Evolutionary conservation across 2,329 filamentous ascomycete genomes (phyloP).

Genomic region (Diaporthe longicolla): DNA sequence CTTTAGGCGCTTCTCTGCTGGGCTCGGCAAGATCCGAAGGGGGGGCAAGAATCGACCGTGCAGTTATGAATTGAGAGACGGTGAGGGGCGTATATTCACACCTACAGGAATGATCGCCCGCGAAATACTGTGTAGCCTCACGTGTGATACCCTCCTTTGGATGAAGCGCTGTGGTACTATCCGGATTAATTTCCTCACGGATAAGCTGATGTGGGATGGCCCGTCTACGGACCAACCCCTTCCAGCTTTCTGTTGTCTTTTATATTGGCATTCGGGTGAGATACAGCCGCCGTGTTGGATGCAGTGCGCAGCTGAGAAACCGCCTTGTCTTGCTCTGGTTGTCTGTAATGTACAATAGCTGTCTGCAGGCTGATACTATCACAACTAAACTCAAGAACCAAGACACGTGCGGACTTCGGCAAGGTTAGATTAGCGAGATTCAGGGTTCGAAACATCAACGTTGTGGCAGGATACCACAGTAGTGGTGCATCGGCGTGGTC

Average conservation of each 20-base stretch:
- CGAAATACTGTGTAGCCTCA: no score
- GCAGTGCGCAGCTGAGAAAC: not conserved
- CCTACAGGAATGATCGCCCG: not conserved
- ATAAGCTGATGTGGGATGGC: not conserved
- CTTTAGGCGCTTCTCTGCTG: not conserved
- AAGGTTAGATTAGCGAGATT: slow-evolving; percentile 15
- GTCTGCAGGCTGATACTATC: not conserved
- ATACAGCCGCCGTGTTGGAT: not conserved
- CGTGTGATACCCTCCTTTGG: not conserved
- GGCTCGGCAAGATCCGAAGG: slow-evolving; percentile 22
- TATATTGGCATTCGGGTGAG: not conserved
- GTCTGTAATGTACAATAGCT: not conserved
- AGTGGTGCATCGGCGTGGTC: not conserved
- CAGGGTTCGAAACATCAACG: slow-evolving; percentile 1
- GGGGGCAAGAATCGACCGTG: not conserved
- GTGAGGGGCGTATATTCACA: not conserved
- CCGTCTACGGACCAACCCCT: not conserved
- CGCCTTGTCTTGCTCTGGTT: not conserved
- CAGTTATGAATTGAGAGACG: not conserved
- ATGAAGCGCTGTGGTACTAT: no score
- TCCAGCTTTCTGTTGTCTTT: not conserved
- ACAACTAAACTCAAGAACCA: not conserved
- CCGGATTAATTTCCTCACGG: not conserved
- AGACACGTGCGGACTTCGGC: slow-evolving; percentile 15
- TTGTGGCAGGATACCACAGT: not conserved